phyloP scores from a whole-genome alignment of 2,329 filamentous ascomycete genomes.

The Coniella vitis region DNA sequence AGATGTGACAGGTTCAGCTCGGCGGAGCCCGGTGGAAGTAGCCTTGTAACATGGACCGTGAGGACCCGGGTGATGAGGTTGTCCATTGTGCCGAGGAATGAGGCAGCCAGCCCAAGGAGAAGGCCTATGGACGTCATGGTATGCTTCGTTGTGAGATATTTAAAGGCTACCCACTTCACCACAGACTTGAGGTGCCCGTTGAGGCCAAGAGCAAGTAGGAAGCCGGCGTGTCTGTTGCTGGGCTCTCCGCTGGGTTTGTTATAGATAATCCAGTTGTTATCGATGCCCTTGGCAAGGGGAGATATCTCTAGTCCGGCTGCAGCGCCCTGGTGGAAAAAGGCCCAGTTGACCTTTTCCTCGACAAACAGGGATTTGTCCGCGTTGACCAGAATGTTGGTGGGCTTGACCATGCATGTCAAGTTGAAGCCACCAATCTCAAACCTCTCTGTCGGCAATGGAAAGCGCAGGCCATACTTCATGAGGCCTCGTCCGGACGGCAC shows the following conservation, averaged over 20 bases:
- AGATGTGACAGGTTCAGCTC: conserved; percentile 89
- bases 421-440: conserved; percentile 88
- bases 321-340: conserved; percentile 95
- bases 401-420: conserved; percentile 84
- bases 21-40: conserved; percentile 86
- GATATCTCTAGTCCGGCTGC: conserved; percentile 91
- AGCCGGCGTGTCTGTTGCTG: conserved; percentile 93
- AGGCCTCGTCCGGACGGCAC: conserved; percentile 83
- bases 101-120: conserved; percentile 85
- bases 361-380: conserved; percentile 82
- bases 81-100: conserved; percentile 96
- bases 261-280: conserved; percentile 98
- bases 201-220: conserved; percentile 81
- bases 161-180: conserved; percentile 98
- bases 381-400: conserved; percentile 85
- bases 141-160: conserved; percentile 97
- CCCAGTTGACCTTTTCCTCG: conserved; percentile 97
- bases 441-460: conserved; percentile 86
- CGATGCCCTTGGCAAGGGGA: conserved; percentile 81
- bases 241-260: conserved; percentile 85
- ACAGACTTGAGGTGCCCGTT: conserved; percentile 92
- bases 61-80: conserved; percentile 86
- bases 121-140: conserved; percentile 98
- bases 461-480: conserved; percentile 79
- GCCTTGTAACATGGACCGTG: conserved; percentile 91